Base-by-base conservation (phyloP, 805 yeast genomes). In the Nakazawaea laoshanensis region DNA sequence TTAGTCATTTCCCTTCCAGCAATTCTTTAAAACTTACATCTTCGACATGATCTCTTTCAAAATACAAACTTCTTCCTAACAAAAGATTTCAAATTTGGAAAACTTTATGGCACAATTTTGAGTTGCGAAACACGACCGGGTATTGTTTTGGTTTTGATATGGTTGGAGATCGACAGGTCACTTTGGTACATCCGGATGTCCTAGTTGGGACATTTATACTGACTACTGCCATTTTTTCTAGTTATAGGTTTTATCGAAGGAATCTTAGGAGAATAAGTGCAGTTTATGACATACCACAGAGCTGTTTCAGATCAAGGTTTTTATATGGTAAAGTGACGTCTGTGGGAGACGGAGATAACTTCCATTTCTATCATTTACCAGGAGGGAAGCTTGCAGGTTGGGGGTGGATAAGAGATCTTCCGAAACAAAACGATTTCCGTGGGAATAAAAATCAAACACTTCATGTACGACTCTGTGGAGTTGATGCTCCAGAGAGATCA, bases 321-420 rank as follows among this genome's bases (percentile, higher is more conserved):
- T 41, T 77, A 4, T 59, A 62, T 23, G 97, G 97, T 1, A 66
- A 66, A 39, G 96, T 88, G 4, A 82, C 95, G 0, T 64, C 92
- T 2, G 97, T 88, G 0, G 96, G 96, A 0, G 97, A 88, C 53
- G 96, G 95, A 11, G 98, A 92, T 52, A 89, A 89, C 53, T 89
- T 92, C 56, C 82, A 88, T 39, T 73, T 92, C 42, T 92, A 66
- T 49, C 98, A 92, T 52, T 76, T 94, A 0, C 98, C 98, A 0
- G 97, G 97, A 3, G 97, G 98, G 0, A 40, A 66, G 0, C 46
- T 77, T 2, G 73, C 80, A 3, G 98, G 98, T 0, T 92, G 98
- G 98, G 88, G 94, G 9, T 84, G 95, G 95, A 49, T 84, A 16
- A 60, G 98, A 21, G 43, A 53, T 9, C 62, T 74, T 0, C 97